Percentiles rank a stretch among this genome's conserved stretches.
These are phyloP conservation scores for Allium sativum DNA, from an alignment of 106 monocot species.

Conservation along the genomic window DNA sequence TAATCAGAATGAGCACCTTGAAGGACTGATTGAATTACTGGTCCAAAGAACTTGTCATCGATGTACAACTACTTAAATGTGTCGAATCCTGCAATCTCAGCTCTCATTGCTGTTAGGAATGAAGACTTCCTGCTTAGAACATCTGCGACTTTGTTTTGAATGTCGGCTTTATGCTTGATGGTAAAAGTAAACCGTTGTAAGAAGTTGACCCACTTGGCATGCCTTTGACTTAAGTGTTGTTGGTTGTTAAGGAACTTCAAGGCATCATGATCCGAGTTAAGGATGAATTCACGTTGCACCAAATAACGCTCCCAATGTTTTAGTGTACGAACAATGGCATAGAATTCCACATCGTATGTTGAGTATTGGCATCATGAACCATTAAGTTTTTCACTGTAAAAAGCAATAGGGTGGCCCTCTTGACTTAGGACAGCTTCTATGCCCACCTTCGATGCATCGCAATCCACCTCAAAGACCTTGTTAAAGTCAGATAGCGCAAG, in stretches of 20 bases:
- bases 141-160: background rate
- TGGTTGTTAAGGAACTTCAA: background rate
- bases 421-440: background rate
- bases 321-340: background rate
- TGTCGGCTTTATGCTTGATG: background rate
- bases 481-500: background rate
- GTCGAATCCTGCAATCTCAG: background rate
- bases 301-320: background rate
- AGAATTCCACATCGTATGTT: background rate
- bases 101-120: background rate
- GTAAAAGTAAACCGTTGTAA: slow-evolving; percentile 1
- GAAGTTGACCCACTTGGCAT: background rate
- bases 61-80: background rate
- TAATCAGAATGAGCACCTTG: no score
- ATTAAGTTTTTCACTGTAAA: background rate
- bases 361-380: background rate
- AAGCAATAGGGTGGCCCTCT: slow-evolving; percentile 4
- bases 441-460: background rate
- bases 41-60: background rate
- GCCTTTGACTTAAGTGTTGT: background rate
- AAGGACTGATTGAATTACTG: no score
- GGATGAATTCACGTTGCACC: background rate
- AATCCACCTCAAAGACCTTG: background rate
- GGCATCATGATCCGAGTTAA: slow-evolving; percentile 2
- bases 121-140: background rate